Conservation (phyloP, 805 yeast species). For the Gaillardinia entomophila region DNA sequence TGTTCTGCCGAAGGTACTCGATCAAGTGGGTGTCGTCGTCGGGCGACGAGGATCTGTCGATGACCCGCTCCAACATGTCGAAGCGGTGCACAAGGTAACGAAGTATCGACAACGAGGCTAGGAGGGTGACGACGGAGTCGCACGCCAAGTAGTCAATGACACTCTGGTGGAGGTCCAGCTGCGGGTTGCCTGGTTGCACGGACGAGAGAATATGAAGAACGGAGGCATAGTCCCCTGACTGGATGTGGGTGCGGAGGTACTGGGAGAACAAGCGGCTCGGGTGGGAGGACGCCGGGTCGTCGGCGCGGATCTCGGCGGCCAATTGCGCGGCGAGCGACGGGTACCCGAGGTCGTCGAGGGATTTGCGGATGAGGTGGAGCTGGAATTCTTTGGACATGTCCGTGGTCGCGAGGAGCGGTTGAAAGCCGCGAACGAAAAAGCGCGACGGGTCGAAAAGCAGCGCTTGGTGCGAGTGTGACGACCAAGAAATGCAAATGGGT, state of each 20-base stretch:
- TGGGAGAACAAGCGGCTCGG: neutral
- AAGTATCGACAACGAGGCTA: neutral
- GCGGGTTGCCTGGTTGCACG: neutral
- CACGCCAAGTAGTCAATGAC: neutral
- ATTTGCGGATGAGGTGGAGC: slow-evolving; percentile 9
- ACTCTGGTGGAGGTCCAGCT: neutral
- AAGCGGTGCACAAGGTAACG: neutral
- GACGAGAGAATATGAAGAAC: neutral
- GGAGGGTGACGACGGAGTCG: slow-evolving; percentile 1
- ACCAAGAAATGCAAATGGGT: too few relatives aligned
- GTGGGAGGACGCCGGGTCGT: neutral
- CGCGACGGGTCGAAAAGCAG: too few relatives aligned
- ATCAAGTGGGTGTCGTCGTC: neutral
- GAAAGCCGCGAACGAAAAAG: too few relatives aligned
- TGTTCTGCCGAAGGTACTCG: neutral
- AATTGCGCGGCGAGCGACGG: slow-evolving; percentile 6
- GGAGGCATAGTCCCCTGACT: neutral
- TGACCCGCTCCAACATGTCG: neutral
- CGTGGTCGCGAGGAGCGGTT: too few relatives aligned
- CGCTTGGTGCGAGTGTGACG: too few relatives aligned
- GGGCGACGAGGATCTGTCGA: neutral
- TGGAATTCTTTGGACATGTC: slow-evolving; percentile 11
- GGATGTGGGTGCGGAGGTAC: neutral
- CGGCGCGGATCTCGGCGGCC: neutral
- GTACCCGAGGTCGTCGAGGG: slow-evolving; percentile 11